Base-by-base conservation (phyloP, 441 rosid species). In the Aleurites moluccanus region DNA sequence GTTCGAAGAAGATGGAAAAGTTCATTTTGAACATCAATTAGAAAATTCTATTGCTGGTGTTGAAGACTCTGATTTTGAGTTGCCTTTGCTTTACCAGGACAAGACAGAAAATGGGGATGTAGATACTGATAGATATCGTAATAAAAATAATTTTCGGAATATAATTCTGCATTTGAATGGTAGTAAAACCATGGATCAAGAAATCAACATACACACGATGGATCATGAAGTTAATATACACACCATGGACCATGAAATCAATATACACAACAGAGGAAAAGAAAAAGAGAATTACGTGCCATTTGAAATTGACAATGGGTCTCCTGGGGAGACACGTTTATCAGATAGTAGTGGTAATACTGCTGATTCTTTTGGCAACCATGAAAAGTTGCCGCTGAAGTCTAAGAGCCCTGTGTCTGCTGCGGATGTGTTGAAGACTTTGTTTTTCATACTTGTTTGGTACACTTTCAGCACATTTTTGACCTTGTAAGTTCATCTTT, bases 391-490 rank as follows among this genome's bases (percentile, higher is more conserved):
- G 71, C 77, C 88, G 52, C 61, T 45, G 77, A 62, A 72, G 35
- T 73, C 86, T 9, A 67, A 67, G 27, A 67, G 65, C 44, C 76
- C 69, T 72, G 45, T 92, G 59, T 87, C 94, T 80, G 70, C 85
- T 8, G 84, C 90, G n/a, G 98, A 92, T 79, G 88, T 96, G 76
- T 84, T 92, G 80, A 96, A 92, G 83, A 96, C 98, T 60, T 77
- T 96, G 77, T 93, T 93, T 87, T 87, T 96, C 76, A 91, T 96
- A 75, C 96, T 96, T 85, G 90, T 93, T 66, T 96, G 99, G 99
- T 96, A 93, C 87, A 91, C 94, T 56, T 96, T 92, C 87, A 96
- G 99, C 89, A 96, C 99, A 67, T 90, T 96, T 87, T 89, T 96
- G 89, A 93, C 99, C 55, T 75, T 96, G 99, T 96, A 87, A 96